Evolutionary conservation across 805 yeast species (phyloP).

Genomic region (Saccharomycopsis amapae): DNA sequence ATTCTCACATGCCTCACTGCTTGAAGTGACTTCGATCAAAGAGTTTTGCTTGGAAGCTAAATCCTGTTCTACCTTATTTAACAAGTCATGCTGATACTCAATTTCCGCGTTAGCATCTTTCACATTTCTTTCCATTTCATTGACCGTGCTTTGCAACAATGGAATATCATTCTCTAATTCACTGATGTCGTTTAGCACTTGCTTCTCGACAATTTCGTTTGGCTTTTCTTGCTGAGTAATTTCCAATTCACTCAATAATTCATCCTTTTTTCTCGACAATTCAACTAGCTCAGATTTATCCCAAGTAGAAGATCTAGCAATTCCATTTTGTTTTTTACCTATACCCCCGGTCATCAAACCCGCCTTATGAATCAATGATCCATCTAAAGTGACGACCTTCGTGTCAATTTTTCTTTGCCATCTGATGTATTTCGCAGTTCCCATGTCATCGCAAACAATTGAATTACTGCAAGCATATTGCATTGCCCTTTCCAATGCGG

Average conservation of each 20-base stretch:
- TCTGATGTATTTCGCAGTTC: conserved; percentile 61
- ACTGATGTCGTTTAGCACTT: conserved; percentile 49
- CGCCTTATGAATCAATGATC: conserved; percentile 74
- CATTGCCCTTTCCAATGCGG: conserved; percentile 64
- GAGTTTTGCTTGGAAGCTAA: conserved; percentile 23
- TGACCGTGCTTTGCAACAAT: conserved; percentile 36
- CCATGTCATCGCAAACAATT: conserved; percentile 65
- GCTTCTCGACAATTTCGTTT: conserved; percentile 49
- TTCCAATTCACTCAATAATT: conserved; percentile 44
- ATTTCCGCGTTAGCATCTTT: conserved; percentile 42
- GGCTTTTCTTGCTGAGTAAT: conserved; percentile 37
- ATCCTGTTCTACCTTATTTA: conserved; percentile 22
- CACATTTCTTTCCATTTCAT: conserved; percentile 38
- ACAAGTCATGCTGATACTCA: conserved; percentile 3
- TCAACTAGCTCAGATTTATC: conserved; percentile 59
- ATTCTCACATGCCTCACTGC: conserved; percentile 12
- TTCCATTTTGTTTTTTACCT: conserved; percentile 32
- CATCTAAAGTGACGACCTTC: conserved; percentile 75
- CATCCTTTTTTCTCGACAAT: conserved; percentile 45
- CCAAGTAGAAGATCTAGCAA: conserved; percentile 47
- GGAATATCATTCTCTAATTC: conserved; percentile 41
- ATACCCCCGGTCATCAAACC: conserved; percentile 93
- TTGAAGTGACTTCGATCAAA: conserved; percentile 20
- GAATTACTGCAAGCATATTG: conserved; percentile 76
- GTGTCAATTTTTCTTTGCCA: conserved; percentile 55